Evolutionary conservation across 768 basidiomycete species (phyloP), one percentile per base, ranked within the genome.

Genomic region (Mycena alexandri): DNA sequence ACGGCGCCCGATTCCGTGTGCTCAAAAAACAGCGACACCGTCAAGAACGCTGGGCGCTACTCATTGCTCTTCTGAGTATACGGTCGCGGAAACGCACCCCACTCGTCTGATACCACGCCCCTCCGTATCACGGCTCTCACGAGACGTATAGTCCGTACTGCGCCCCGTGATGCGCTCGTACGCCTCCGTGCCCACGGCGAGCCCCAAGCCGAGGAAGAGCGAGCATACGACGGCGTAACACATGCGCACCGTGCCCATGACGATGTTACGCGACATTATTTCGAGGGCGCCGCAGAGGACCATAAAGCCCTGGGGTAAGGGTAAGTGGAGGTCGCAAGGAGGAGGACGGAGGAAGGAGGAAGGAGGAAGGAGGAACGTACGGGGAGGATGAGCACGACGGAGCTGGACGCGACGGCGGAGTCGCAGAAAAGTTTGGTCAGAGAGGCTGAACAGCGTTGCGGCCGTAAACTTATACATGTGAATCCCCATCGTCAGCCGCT

Each of bases 151-250:
- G 73, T 94, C 92, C 53, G 83, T 84, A 14, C 84, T 79, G 10
- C 85, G 87, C 13, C 82, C 67, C 0, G 89, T 85, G 41, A 93
- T 84, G 60, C 82, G 85, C 54, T 85, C 79, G 72, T 88, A 96
- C 5, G 92, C 74, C 67, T 92, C 84, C 0, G 88, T 89, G 5
- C 94, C 93, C 53, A 95, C 93, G 0, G 93, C 87, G 13, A 95
- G 87, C 6, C 95, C 94, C 74, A 96, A 93, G 0, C 91, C 90
- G 10, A 92, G 82, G 76, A 90, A 90, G 19, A 90, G 81, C n/a
- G 91, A 89, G 74, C 95, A 96, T 62, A 92, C 85, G 59, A 93
- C 83, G 25, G 92, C 86, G 73, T 92, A 95, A 71, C 92, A 92
- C 17, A 95, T 82, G 43, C 93, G 85, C 36, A 95, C 93, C 13